These are phyloP conservation scores for Ceratocystis variospora DNA, from an alignment of 2,329 filamentous ascomycete species.

Conservation along the genomic window DNA sequence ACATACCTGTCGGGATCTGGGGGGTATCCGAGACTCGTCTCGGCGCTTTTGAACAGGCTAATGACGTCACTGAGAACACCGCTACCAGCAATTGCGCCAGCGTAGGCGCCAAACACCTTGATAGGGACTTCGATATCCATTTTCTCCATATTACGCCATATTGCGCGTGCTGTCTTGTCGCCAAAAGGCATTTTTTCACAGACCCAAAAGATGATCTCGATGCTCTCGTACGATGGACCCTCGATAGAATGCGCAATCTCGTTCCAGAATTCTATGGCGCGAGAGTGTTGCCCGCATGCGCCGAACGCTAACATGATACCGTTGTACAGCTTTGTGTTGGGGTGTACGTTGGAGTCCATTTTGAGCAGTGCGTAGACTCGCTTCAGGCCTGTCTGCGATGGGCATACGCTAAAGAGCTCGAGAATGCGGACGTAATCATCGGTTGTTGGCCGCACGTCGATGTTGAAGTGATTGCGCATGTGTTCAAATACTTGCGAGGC, in stretches of 20 bases:
- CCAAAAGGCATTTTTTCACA: constrained; percentile 52
- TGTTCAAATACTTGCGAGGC: constrained; percentile 77
- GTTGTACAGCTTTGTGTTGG: constrained; percentile 65
- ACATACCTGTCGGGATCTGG: constrained; percentile 62
- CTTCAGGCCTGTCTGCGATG: constrained; percentile 47
- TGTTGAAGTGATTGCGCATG: constrained; percentile 67
- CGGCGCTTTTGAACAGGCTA: constrained; percentile 51
- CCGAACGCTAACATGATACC: constrained; percentile 77
- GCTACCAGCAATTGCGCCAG: constrained; percentile 61
- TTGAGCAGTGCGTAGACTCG: constrained; percentile 88
- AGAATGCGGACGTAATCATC: constrained; percentile 70
- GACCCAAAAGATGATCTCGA: constrained; percentile 67
- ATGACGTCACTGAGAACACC: constrained; percentile 55
- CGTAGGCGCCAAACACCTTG: constrained; percentile 61
- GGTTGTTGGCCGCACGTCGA: constrained; percentile 48
- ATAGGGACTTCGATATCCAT: constrained; percentile 70
- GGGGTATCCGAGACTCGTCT: constrained; percentile 48
- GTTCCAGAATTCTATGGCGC: constrained; percentile 67
- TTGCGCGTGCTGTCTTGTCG: constrained; percentile 45
- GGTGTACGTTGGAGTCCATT: constrained; percentile 68
- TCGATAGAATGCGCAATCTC: constrained; percentile 73
- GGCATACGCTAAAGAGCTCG: constrained; percentile 52
- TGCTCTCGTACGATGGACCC: constrained; percentile 68
- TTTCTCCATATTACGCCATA: constrained; percentile 56
- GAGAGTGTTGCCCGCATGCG: constrained; percentile 48